phyloP scores from a whole-genome alignment of 2,329 filamentous ascomycete species.

The Colletotrichum plurivorum region DNA sequence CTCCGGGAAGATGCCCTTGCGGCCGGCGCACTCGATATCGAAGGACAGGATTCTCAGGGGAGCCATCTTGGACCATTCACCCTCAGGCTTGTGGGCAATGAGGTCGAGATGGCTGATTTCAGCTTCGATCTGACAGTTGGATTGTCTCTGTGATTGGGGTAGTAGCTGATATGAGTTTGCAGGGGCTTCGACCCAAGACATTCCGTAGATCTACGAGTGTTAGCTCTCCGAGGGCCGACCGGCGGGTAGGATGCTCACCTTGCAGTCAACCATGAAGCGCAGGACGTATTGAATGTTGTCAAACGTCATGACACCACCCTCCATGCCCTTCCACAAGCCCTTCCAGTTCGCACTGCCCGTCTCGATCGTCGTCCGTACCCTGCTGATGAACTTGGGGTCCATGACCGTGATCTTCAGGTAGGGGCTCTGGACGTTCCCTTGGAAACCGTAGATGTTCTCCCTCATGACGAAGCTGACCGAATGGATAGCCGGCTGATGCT shows the following conservation, averaged over 20 bases:
- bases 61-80: constrained; percentile 98
- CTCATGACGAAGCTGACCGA: constrained; percentile 86
- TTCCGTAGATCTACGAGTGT: constrained; percentile 79
- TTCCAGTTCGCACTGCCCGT: constrained; percentile 87
- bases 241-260: constrained; percentile 63
- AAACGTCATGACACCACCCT: constrained; percentile 86
- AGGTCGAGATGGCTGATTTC: constrained; percentile 85
- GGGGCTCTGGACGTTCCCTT: constrained; percentile 91
- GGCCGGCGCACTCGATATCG: constrained; percentile 98
- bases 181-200: constrained; percentile 96
- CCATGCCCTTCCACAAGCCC: constrained; percentile 82
- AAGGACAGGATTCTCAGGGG: constrained; percentile 94
- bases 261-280: constrained; percentile 97
- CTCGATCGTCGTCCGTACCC: constrained; percentile 83
- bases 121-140: constrained; percentile 97
- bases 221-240: constrained; percentile 5
- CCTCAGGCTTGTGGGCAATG: constrained; percentile 88
- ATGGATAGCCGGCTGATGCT: constrained; percentile 81
- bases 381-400: constrained; percentile 87
- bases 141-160: constrained; percentile 77
- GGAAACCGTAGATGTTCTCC: constrained; percentile 94
- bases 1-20: constrained; percentile 98
- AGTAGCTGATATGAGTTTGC: constrained; percentile 81
- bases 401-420: constrained; percentile 95
- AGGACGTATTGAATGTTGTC: constrained; percentile 97